These are phyloP conservation scores for Trametes polyzona DNA, from an alignment of 1,284 basidiomycete genomes.

Conservation along the genomic window DNA sequence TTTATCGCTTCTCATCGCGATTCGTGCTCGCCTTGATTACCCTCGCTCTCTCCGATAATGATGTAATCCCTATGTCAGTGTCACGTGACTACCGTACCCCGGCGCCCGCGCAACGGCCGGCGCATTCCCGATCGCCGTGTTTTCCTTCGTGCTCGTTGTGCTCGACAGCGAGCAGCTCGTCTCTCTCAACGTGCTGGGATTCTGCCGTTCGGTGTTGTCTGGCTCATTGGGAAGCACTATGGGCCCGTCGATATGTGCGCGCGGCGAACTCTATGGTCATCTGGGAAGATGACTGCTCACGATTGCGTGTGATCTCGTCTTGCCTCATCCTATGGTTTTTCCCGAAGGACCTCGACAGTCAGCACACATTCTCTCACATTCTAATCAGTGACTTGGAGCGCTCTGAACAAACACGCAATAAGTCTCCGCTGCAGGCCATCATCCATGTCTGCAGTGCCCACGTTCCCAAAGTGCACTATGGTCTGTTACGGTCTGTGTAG, in stretches of 20 bases:
- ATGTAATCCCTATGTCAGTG: slow-evolving; percentile 23
- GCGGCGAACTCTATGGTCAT: no score
- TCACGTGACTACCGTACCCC: slow-evolving; percentile 10
- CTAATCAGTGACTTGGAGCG: not conserved
- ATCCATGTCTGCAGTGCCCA: no score
- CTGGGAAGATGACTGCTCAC: slow-evolving; percentile 16
- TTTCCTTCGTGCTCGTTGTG: slow-evolving; percentile 12
- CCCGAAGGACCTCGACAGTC: not conserved
- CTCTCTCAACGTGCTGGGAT: no score
- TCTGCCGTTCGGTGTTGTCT: no score
- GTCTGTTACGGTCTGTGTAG: no score
- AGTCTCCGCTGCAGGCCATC: no score
- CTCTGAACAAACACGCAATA: not conserved
- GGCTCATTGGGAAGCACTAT: no score
- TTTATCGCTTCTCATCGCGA: slow-evolving; percentile 26
- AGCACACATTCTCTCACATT: not conserved
- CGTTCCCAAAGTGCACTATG: no score
- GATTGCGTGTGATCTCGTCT: slow-evolving; percentile 28
- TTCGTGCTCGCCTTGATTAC: slow-evolving; percentile 12
- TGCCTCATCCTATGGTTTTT: not conserved
- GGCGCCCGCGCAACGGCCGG: slow-evolving; percentile 1
- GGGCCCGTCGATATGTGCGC: no score
- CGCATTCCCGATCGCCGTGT: slow-evolving; percentile 7
- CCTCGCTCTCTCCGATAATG: slow-evolving; percentile 13
- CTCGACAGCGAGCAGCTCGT: slow-evolving; percentile 2